Percentiles rank a stretch among this genome's conserved stretches.
These are phyloP conservation scores for Sarocladium kiliense DNA, from an alignment of 2,329 filamentous ascomycete species.

Conservation along the genomic window DNA sequence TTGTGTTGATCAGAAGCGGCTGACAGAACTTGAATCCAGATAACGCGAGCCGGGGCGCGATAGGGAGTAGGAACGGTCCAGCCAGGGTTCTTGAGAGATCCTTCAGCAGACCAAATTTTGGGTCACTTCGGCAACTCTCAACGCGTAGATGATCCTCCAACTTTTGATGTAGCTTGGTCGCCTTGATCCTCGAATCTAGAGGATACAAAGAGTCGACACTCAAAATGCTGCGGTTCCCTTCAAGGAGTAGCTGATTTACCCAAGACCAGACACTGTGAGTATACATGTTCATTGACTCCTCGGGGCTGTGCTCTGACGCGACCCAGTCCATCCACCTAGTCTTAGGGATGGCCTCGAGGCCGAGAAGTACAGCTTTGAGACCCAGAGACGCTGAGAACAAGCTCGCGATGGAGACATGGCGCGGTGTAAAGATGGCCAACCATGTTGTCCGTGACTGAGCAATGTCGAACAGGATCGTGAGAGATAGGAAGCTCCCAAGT, in stretches of 20 bases:
- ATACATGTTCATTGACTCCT: conserved; percentile 27
- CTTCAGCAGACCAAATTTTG: conserved; percentile 23
- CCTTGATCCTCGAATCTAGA: conserved; percentile 23
- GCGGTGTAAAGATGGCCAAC: conserved; percentile 21
- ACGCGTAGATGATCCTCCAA: conserved; percentile 17
- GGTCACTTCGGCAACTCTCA: conserved; percentile 18
- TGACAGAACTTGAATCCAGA: conserved; percentile 37
- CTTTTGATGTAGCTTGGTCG: conserved; percentile 14
- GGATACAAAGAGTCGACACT: conserved; percentile 27
- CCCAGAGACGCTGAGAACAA: conserved; percentile 29
- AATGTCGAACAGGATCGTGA: conserved; percentile 39
- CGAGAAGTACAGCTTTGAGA: conserved; percentile 28
- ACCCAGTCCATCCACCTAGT: conserved; percentile 32
- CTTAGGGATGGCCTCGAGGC: conserved; percentile 34
- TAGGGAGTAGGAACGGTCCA: conserved; percentile 26
- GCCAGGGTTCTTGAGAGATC: conserved; percentile 24
- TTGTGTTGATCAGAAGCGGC: conserved; percentile 35
- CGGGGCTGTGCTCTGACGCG: conserved; percentile 31
- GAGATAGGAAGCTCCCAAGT: conserved; percentile 33
- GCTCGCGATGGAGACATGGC: conserved; percentile 22
- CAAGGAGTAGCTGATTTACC: conserved; percentile 27
- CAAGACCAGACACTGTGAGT: conserved; percentile 29
- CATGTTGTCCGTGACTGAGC: conserved; percentile 37
- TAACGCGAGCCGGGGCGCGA: conserved; percentile 30
- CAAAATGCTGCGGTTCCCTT: conserved; percentile 30